Evolutionary conservation across 1,284 basidiomycete genomes (phyloP).

Genomic region (Irpex sp.): DNA sequence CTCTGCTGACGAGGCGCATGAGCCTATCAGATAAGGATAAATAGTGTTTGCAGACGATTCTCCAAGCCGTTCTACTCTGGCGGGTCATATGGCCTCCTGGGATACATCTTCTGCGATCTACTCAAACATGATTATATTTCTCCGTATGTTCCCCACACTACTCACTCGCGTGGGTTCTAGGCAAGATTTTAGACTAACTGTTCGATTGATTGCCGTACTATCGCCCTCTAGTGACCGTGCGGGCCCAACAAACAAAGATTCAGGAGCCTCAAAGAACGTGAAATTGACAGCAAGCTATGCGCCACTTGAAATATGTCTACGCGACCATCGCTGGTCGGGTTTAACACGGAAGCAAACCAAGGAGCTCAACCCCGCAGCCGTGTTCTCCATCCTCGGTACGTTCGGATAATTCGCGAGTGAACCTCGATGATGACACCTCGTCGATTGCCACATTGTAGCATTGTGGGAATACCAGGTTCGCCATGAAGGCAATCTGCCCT

Average conservation of each 20-base stretch:
- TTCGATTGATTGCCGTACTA: constrained; percentile 16
- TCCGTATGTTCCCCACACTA: constrained; percentile 50
- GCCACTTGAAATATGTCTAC: constrained; percentile 62
- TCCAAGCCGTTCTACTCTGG: constrained; percentile 85
- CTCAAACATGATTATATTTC: constrained; percentile 82
- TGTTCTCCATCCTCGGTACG: constrained; percentile 75
- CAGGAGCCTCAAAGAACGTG: constrained; percentile 52
- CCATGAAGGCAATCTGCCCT: constrained; percentile 57
- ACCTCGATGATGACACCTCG: not conserved
- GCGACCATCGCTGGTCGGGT: constrained; percentile 62
- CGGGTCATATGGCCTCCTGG: constrained; percentile 86
- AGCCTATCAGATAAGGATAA: constrained; percentile 62
- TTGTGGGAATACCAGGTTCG: constrained; percentile 79
- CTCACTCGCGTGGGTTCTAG: not conserved
- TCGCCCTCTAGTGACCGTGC: constrained; percentile 52
- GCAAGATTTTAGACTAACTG: constrained; percentile 1
- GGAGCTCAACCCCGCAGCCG: constrained; percentile 68
- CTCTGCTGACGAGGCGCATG: not conserved
- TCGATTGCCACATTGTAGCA: constrained; percentile 40
- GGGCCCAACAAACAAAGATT: constrained; percentile 39
- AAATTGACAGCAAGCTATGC: constrained; percentile 67
- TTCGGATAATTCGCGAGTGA: not conserved
- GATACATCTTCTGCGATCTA: constrained; percentile 94
- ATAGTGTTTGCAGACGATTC: constrained; percentile 69
- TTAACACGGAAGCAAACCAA: constrained; percentile 75